Conservation (phyloP, 805 yeast genomes). For the Candida jianshihensis region DNA sequence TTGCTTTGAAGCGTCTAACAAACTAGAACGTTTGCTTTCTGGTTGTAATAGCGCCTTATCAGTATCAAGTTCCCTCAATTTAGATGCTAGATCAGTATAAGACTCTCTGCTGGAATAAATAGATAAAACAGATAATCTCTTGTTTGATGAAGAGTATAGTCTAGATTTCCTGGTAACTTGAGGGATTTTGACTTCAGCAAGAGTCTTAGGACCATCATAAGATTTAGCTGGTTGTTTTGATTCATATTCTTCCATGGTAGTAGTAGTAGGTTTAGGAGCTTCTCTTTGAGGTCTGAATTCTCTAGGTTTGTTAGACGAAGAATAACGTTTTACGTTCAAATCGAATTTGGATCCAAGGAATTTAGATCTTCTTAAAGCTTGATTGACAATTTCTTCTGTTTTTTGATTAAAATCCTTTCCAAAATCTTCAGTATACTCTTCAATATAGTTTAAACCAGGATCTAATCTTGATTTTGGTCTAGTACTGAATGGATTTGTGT, state of each 20-base stretch:
- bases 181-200: slow-evolving; percentile 63
- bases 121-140: slow-evolving; percentile 65
- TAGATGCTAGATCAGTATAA: slow-evolving; percentile 48
- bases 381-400: slow-evolving; percentile 26
- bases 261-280: slow-evolving; percentile 20
- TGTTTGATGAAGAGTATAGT: slow-evolving; percentile 53
- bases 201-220: slow-evolving; percentile 36
- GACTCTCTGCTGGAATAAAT: slow-evolving; percentile 64
- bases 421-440: slow-evolving; percentile 4
- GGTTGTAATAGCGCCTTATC: slow-evolving; percentile 5
- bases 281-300: slow-evolving; percentile 7
- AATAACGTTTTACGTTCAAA: slow-evolving; percentile 25
- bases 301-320: slow-evolving; percentile 8
- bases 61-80: slow-evolving; percentile 24
- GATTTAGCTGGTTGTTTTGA: neutral
- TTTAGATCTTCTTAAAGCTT: slow-evolving; percentile 37
- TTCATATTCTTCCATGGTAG: slow-evolving; percentile 18
- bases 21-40: slow-evolving; percentile 13
- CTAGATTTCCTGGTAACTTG: slow-evolving; percentile 64
- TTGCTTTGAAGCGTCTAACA: slow-evolving; percentile 2
- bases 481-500: slow-evolving; percentile 28
- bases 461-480: slow-evolving; percentile 38
- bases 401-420: slow-evolving; percentile 11
- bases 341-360: slow-evolving; percentile 36
- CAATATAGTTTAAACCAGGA: slow-evolving; percentile 31